Evolutionary conservation across 1,139 yeast genomes (phyloP).

Genomic region (Blastobotrys buckinghamii): DNA sequence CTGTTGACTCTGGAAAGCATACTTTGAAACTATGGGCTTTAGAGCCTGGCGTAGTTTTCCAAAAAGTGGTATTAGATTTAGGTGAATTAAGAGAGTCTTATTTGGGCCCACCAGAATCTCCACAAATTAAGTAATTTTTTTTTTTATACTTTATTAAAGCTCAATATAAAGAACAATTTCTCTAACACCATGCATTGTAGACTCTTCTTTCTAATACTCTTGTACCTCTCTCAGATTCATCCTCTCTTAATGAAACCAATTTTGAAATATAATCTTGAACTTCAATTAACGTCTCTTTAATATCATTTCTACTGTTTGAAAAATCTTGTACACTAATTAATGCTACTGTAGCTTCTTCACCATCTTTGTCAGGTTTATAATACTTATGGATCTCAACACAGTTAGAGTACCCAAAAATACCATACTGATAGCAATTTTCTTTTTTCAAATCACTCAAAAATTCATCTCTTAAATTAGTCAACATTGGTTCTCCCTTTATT

Average conservation of each 20-base stretch:
- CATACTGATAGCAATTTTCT: not conserved
- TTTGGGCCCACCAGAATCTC: conserved; percentile 20
- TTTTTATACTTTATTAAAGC: too few species aligned
- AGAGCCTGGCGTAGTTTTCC: conserved; percentile 21
- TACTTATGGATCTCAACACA: not conserved
- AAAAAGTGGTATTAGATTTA: conserved; percentile 19
- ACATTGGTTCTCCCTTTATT: not conserved
- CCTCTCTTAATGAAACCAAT: not conserved
- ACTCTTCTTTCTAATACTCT: not conserved
- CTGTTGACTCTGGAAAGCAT: conserved; percentile 16
- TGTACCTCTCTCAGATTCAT: not conserved
- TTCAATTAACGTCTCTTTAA: not conserved
- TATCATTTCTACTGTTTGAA: not conserved
- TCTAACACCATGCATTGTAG: too few species aligned
- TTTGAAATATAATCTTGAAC: not conserved
- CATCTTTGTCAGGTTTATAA: not conserved
- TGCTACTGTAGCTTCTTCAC: not conserved
- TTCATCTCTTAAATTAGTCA: not conserved
- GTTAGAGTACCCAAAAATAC: not conserved
- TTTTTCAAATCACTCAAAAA: not conserved
- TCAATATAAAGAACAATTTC: too few species aligned
- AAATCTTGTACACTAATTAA: not conserved
- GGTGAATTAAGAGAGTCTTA: conserved; percentile 20
- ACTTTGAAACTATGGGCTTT: conserved; percentile 17
- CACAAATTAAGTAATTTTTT: too few species aligned